Percentiles rank a stretch among this genome's conserved stretches.
Evolutionary conservation across 768 basidiomycete genomes (phyloP).

Genomic region (Hygrophoropsis aurantiaca): DNA sequence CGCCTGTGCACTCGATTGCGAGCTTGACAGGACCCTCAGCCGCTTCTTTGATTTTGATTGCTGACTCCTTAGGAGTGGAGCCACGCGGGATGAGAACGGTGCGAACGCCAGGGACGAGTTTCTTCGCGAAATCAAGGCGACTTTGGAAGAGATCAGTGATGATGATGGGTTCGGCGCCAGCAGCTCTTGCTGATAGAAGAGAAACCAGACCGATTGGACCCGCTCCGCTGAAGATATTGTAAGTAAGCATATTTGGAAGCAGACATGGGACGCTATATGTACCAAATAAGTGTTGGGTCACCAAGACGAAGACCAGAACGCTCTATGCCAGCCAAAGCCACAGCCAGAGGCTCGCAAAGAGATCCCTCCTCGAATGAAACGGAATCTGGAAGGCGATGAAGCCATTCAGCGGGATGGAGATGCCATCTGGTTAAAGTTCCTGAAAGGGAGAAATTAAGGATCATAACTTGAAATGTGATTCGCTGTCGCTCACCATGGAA

Average conservation of each 20-base stretch:
- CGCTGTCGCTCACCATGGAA: constrained; percentile 48
- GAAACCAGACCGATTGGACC: constrained; percentile 67
- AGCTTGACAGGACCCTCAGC: constrained; percentile 51
- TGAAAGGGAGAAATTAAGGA: constrained; percentile 15
- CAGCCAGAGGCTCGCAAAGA: constrained; percentile 65
- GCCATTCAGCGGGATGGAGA: constrained; percentile 65
- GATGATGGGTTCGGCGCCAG: constrained; percentile 68
- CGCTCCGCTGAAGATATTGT: constrained; percentile 47
- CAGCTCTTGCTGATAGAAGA: constrained; percentile 62
- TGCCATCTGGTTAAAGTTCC: constrained; percentile 68
- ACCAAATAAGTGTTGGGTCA: constrained; percentile 64
- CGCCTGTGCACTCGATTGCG: constrained; percentile 64
- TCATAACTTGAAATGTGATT: not conserved
- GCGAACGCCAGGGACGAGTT: constrained; percentile 55
- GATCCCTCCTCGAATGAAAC: constrained; percentile 69
- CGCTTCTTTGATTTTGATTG: constrained; percentile 49
- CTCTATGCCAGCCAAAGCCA: constrained; percentile 68
- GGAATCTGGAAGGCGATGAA: constrained; percentile 60
- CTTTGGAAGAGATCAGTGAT: constrained; percentile 68
- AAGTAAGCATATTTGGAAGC: constrained; percentile 8
- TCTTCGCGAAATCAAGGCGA: constrained; percentile 66
- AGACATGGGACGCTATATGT: constrained; percentile 6
- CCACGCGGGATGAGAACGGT: constrained; percentile 55
- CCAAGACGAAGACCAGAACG: constrained; percentile 65
- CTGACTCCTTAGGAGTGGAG: constrained; percentile 46